Evolutionary conservation across 768 basidiomycete genomes (phyloP).

Genomic region (Solioccasus polychromus): DNA sequence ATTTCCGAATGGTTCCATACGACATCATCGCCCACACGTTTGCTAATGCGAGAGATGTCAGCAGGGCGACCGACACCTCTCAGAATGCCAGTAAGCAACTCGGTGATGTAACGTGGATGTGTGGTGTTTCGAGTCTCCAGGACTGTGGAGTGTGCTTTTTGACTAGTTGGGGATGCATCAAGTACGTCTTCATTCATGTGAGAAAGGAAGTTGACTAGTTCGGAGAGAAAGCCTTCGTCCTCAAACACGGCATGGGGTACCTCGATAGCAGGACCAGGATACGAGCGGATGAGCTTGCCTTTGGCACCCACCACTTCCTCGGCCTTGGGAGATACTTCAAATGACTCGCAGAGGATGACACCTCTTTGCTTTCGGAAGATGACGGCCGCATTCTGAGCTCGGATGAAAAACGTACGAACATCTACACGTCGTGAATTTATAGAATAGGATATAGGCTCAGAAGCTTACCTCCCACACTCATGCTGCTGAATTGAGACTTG

Average conservation of each 20-base stretch:
- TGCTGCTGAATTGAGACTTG: constrained; percentile 9
- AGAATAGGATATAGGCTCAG: not conserved
- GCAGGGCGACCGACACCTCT: not conserved
- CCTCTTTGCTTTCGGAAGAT: constrained; percentile 31
- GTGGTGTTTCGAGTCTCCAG: constrained; percentile 7
- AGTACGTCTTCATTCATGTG: not conserved
- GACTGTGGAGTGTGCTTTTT: constrained; percentile 6
- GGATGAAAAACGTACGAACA: constrained; percentile 36
- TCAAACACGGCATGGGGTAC: constrained; percentile 30
- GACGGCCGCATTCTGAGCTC: constrained; percentile 46
- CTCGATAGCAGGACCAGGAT: constrained; percentile 41
- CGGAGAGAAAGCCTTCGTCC: constrained; percentile 28
- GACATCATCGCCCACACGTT: constrained; percentile 6
- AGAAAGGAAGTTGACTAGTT: constrained; percentile 33
- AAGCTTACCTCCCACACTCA: constrained; percentile 23
- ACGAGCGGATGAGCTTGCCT: constrained; percentile 42
- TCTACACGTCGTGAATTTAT: constrained; percentile 26
- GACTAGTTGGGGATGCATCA: constrained; percentile 1
- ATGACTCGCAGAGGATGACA: constrained; percentile 39
- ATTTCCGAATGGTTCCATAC: constrained; percentile 1
- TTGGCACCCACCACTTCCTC: constrained; percentile 30
- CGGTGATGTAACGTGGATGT: not conserved
- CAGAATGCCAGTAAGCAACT: not conserved
- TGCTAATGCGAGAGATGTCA: constrained; percentile 9
- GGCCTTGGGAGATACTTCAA: constrained; percentile 19